Base-by-base conservation (phyloP, 495 filamentous ascomycete genomes). In the Achaetomiella virescens region DNA sequence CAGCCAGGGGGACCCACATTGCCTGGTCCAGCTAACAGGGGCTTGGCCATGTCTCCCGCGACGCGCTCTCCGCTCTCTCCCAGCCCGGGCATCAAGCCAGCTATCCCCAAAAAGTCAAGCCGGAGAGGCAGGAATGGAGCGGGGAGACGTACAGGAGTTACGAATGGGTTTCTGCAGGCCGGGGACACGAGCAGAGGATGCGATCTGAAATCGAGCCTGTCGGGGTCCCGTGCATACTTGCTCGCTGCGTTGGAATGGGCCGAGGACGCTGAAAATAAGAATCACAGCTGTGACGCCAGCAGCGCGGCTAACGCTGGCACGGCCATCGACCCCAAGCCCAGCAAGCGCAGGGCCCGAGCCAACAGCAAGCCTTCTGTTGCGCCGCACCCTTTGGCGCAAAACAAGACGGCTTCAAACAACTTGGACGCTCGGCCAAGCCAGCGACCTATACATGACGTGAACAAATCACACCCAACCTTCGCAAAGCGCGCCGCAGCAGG, bases 181-280 rank as follows among this genome's bases (percentile, higher is more conserved):
- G 29, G 27, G 27, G 46, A 44, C 27, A 11, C 36, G 9, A 38
- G 40, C 40, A 25, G 21, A 21, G 40, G 40, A n/a, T n/a, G n/a
- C 5, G 21, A 9, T 5, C 41, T 51, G 21, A 46, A 44, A 10
- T 22, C 41, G 4, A 45, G 47, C 41, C 54, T 38, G n/a, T 46
- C 55, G 14, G 37, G 41, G 15, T 51, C 47, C 5, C 47, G 47
- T 2, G 55, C 38, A 14, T 57, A 44, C 17, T 40, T 52, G 47
- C 48, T 57, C 6, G 55, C 48, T 12, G 48, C 55, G 8, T 40
- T 57, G 40, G 29, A 52, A 40, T 57, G 55, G 55, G 55, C 55
- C 4, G 48, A 51, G n/a, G 48, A 51, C 14, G 29, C 22, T 7
- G 43, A 31, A 41, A 43, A 22, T 14, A 5, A 20, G 29, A 9